Conservation (phyloP, 2,329 filamentous ascomycete species). For the Penicillium crustosum region DNA sequence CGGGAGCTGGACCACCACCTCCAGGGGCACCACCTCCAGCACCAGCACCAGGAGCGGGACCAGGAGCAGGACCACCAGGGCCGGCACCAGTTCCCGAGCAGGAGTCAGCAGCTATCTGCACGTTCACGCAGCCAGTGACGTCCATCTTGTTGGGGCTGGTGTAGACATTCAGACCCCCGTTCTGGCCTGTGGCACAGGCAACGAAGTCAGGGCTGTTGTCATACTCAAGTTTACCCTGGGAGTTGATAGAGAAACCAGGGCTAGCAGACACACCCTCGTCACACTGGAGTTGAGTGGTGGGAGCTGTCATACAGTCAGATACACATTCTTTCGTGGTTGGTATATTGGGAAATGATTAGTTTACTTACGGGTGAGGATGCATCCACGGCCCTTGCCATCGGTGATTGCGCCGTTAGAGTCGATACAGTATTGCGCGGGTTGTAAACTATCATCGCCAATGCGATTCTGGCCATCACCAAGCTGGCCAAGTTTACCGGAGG, state of each 20-base stretch:
- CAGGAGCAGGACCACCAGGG: neutral
- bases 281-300: slow-evolving; percentile 62
- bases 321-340: slow-evolving; percentile 9
- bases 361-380: slow-evolving; percentile 60
- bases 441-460: slow-evolving; percentile 51
- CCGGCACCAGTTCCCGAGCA: slow-evolving; percentile 31
- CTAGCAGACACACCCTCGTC: slow-evolving; percentile 54
- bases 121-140: slow-evolving; percentile 36
- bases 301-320: slow-evolving; percentile 37
- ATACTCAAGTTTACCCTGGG: slow-evolving; percentile 54
- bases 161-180: slow-evolving; percentile 45
- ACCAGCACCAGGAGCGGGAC: neutral
- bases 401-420: slow-evolving; percentile 54
- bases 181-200: slow-evolving; percentile 57
- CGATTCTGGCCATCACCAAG: slow-evolving; percentile 63
- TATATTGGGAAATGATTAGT: neutral
- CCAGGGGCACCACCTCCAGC: neutral
- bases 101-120: slow-evolving; percentile 38
- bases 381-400: slow-evolving; percentile 59
- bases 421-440: slow-evolving; percentile 56
- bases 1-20: neutral
- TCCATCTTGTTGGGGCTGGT: slow-evolving; percentile 32
- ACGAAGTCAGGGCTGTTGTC: slow-evolving; percentile 57
- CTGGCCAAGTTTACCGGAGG: slow-evolving; percentile 58
- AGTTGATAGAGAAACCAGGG: slow-evolving; percentile 57